phyloP scores from a whole-genome alignment of 768 basidiomycete species.

The Krasilnikovozyma curviuscula region DNA sequence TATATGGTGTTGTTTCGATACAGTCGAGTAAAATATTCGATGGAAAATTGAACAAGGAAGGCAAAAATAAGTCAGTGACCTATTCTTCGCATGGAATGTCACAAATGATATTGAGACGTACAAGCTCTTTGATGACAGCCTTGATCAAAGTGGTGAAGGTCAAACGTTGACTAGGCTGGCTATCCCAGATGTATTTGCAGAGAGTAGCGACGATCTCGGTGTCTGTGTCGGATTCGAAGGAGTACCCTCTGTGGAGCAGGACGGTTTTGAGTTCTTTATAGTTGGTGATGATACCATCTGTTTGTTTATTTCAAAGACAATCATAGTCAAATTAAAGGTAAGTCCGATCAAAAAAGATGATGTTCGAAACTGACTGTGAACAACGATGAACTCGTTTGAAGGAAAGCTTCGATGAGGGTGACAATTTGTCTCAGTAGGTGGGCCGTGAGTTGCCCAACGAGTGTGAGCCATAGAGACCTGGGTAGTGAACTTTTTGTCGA shows the following conservation, averaged over 20 bases:
- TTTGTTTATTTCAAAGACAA: not conserved
- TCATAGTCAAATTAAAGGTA: not conserved
- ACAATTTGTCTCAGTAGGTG: conserved; percentile 71
- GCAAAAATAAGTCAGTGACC: too few species aligned
- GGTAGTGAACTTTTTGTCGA: conserved; percentile 53
- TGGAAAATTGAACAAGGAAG: too few species aligned
- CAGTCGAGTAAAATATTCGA: too few species aligned
- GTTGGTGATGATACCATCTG: conserved; percentile 91
- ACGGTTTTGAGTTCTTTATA: conserved; percentile 70
- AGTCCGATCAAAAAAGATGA: not conserved
- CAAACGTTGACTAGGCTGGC: conserved; percentile 62
- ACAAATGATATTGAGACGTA: conserved; percentile 16
- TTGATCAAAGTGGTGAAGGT: conserved; percentile 85
- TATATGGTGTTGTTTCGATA: too few species aligned
- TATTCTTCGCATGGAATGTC: too few species aligned
- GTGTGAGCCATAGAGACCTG: conserved; percentile 98
- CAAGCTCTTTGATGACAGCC: conserved; percentile 82
- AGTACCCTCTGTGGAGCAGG: conserved; percentile 85
- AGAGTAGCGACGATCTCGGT: conserved; percentile 95
- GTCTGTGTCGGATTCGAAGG: conserved; percentile 87
- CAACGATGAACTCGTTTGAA: conserved; percentile 62
- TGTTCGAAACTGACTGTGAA: conserved; percentile 54
- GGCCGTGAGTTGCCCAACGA: conserved; percentile 96
- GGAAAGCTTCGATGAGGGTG: conserved; percentile 80
- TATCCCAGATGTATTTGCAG: conserved; percentile 88